These are phyloP conservation scores for Hordeum marinum DNA, from an alignment of 176 grass and related monocot species.

Conservation along the genomic window DNA sequence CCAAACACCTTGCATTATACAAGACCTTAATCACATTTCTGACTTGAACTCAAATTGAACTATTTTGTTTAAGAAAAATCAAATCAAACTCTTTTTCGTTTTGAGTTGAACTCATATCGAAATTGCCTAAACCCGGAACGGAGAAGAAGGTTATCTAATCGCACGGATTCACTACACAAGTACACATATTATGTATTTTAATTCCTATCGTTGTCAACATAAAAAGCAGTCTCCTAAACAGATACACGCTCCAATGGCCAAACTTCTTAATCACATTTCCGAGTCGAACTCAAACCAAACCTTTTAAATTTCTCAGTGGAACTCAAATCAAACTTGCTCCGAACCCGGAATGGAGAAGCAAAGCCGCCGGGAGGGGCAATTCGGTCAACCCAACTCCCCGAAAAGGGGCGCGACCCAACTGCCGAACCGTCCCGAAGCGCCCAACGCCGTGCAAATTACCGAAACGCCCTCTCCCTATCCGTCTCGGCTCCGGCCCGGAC, in stretches of 20 bases:
- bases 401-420: background rate
- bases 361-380: conserved; percentile 1
- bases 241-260: background rate
- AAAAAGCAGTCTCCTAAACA: background rate
- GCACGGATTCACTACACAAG: background rate
- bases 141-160: background rate
- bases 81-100: no score
- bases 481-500: background rate
- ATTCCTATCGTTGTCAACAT: no score
- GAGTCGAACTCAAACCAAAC: background rate
- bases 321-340: background rate
- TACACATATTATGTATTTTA: background rate
- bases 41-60: no score
- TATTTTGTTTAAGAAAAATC: no score
- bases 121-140: no score
- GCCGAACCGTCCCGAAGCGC: conserved; percentile 10
- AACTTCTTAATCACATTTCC: background rate
- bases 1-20: no score
- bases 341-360: background rate
- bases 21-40: no score
- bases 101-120: no score
- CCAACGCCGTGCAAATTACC: conserved; percentile 21
- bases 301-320: background rate
- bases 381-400: background rate
- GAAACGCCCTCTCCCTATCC: background rate